phyloP scores from a whole-genome alignment of 345 rosid genomes.

The Dovyalis caffra region DNA sequence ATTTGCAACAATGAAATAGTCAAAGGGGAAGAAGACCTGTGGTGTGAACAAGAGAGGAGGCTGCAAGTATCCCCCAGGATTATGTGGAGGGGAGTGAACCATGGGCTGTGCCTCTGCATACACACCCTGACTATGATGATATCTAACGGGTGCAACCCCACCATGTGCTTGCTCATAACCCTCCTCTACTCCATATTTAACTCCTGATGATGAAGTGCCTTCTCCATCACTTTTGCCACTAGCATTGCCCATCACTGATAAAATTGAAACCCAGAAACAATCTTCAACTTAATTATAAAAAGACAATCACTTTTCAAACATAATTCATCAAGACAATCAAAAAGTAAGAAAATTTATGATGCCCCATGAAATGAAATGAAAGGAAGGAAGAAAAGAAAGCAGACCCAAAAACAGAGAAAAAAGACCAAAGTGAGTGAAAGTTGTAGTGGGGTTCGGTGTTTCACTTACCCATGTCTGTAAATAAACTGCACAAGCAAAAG shows the following conservation, averaged over 20 bases:
- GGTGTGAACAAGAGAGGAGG: constrained; percentile 29
- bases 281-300: constrained; percentile 10
- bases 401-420: constrained; percentile 16
- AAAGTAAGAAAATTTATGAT: background rate
- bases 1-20: background rate
- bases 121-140: constrained; percentile 17
- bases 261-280: constrained; percentile 26
- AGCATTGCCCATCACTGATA: constrained; percentile 66
- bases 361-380: background rate
- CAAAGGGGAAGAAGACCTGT: constrained; percentile 39
- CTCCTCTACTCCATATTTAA: constrained; percentile 23
- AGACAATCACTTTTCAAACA: background rate
- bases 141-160: constrained; percentile 3
- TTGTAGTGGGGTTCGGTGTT: constrained; percentile 12
- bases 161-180: constrained; percentile 19
- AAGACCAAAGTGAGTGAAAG: constrained; percentile 8
- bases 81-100: constrained; percentile 33
- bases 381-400: background rate
- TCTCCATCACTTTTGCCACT: constrained; percentile 48
- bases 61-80: constrained; percentile 22
- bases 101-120: constrained; percentile 28
- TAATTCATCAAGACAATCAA: background rate
- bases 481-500: constrained; percentile 28
- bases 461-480: constrained; percentile 42
- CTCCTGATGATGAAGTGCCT: constrained; percentile 35